Evolutionary conservation across 306 rosid genomes (phyloP).

Genomic region (Sphenostylis stenocarpa): DNA sequence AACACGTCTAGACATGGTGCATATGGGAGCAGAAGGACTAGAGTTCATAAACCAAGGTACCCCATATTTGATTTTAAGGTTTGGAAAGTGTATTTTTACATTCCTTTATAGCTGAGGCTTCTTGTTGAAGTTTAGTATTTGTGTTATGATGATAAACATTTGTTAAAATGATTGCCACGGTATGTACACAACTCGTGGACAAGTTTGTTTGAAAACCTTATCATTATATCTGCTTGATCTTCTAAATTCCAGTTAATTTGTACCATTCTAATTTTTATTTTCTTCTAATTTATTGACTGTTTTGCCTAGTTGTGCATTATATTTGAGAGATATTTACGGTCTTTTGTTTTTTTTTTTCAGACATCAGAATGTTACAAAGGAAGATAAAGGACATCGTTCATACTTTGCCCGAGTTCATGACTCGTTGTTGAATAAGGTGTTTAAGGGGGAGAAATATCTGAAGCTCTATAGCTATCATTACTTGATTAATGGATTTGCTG

Average conservation of each 20-base stretch:
- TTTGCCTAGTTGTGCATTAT: conserved; percentile 16
- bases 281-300: background rate
- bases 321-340: background rate
- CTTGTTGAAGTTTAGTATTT: conserved; percentile 20
- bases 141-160: background rate
- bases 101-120: conserved; percentile 23
- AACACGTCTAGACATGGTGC: conserved; percentile 40
- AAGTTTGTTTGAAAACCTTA: background rate
- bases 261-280: background rate
- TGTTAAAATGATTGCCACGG: conserved; percentile 31
- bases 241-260: background rate
- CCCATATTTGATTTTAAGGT: background rate
- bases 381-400: conserved; percentile 41
- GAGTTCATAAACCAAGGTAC: conserved; percentile 68
- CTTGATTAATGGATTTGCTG: conserved; percentile 93
- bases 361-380: conserved; percentile 57
- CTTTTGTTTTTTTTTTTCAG: conserved; percentile 2
- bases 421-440: conserved; percentile 65
- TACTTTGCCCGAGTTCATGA: conserved; percentile 73
- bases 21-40: conserved; percentile 55
- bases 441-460: conserved; percentile 82
- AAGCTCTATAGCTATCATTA: conserved; percentile 95
- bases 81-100: background rate
- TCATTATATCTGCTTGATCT: conserved; percentile 12
- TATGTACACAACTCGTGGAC: background rate